Base-by-base conservation (phyloP, 306 rosid species). In the Ormosia semicastrata region DNA sequence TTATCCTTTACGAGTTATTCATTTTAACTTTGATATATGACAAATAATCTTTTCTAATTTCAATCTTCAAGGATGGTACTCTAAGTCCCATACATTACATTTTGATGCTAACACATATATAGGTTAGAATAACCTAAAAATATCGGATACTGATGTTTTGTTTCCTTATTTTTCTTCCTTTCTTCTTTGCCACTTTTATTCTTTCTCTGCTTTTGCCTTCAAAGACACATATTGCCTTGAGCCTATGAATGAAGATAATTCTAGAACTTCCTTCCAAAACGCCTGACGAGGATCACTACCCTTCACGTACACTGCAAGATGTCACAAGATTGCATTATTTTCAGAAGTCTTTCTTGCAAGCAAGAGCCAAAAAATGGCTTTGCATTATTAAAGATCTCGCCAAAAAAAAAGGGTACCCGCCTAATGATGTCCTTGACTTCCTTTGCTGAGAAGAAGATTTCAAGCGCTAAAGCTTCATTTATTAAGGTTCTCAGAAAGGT, bases 271-370 rank as follows among this genome's bases (percentile, higher is more conserved):
- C 57, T 18, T 73, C 46, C 71, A 33, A 59, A 70, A 65, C 75
- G 75, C 78, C 41, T 64, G 15, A 53, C 41, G 8, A 47, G 40
- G 36, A 54, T 34, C 62, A 76, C 57, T 44, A 68, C 18, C 67
- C 92, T 88, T 90, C 84, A 57, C 94, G 73, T 87, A 59, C 89
- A 85, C 90, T 84, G 14, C 89, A 85, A 84, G 84, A 56, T 76
- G 59, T 50, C 32, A 52, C 32, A 36, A 17, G 4, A 44, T 81
- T 54, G 79, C 69, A 30, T 15, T 44, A 50, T 43, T 37, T 81
- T 58, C 81, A 71, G 39, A 71, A 18, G 1, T 44, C 60, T 86
- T 86, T 52, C 89, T 78, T 79, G 63, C 60, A 92, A 88, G 94
- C 89, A 90, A 85, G 17, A 63, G 6, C 77, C 14, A 56, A 64